Base-by-base conservation (phyloP, 345 rosid species). In the Diplotaxis tenuifolia region DNA sequence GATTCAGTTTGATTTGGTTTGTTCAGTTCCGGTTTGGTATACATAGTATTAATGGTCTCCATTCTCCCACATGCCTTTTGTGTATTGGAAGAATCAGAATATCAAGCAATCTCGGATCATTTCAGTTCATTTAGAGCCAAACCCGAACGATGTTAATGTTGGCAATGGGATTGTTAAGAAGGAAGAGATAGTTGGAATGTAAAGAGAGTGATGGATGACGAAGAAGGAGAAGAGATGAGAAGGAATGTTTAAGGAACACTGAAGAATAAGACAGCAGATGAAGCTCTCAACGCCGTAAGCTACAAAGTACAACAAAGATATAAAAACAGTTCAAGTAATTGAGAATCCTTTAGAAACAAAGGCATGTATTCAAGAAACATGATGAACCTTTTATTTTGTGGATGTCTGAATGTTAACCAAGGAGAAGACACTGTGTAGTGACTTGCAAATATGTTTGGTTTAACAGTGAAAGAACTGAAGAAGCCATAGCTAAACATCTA, bases 181-280 rank as follows among this genome's bases (percentile, higher is more conserved):
- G 67, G 77, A 71, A 27, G 88, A 80, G 72, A 80, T 80, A 45
- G 75, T 40, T 62, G 71, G 8, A 36, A 55, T 76, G 75, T 85
- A 6, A 79, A 79, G 74, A 85, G 32, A 25, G 72, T 86, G 19
- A 79, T 86, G 86, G 81, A 70, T 71, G 80, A 57, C 8, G 78
- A 81, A 15, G 77, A 82, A 31, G 80, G 85, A n/a, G 9, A 76
- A 4, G 57, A 65, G 47, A 81, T 75, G 36, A 85, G 84, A 71
- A 67, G 31, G 0, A 77, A 36, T 34, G 84, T 61, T 3, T 75
- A 73, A n/a, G n/a, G n/a, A 50, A 65, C 49, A 47, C 68, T 86
- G 1, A 82, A 85, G 71, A 23, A 47, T n/a, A 23, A 53, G 22
- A 78, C 85, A 15, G 83, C 80, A 7, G 68, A 62, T 5, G 76